Conservation (phyloP, 228 moss, liverwort and hornwort genomes). For the Sphagnum magellanicum region DNA sequence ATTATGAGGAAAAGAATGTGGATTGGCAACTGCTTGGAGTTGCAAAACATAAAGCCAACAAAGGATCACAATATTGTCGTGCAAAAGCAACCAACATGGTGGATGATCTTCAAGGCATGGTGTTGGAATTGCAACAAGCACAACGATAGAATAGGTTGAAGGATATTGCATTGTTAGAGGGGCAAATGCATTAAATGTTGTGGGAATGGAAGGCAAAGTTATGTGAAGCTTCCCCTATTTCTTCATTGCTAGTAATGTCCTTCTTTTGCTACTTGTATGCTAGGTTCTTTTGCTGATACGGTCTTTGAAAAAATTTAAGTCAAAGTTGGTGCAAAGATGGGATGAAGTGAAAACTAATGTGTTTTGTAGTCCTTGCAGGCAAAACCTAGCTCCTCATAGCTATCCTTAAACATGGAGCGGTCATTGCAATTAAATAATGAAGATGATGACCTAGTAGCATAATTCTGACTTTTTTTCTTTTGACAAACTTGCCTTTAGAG, state of each 20-base stretch:
- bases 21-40: too few species aligned
- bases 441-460: constrained; percentile 57
- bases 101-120: constrained; percentile 55
- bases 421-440: constrained; percentile 48
- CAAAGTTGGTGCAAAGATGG: too few species aligned
- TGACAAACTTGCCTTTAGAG: constrained; percentile 35
- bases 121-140: constrained; percentile 48
- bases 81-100: constrained; percentile 44
- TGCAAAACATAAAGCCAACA: constrained; percentile 37
- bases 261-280: too few species aligned
- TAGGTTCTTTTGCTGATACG: too few species aligned
- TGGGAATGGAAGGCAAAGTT: constrained; percentile 59
- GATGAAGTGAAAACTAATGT: too few species aligned
- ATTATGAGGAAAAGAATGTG: too few species aligned
- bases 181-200: constrained; percentile 63
- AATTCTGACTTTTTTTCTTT: constrained; percentile 22
- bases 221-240: constrained; percentile 37
- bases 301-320: too few species aligned
- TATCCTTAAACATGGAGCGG: constrained; percentile 60
- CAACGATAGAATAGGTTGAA: constrained; percentile 46
- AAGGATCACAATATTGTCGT: constrained; percentile 47
- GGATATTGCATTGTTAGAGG: constrained; percentile 41
- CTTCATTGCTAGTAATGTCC: constrained; percentile 59
- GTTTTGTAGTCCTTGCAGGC: too few species aligned
- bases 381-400: constrained; percentile 50